A percentile compares a stretch with the other conserved stretches of the same genome.
phyloP scores from a whole-genome alignment of 2,329 filamentous ascomycete species.

The Didymella exigua region DNA sequence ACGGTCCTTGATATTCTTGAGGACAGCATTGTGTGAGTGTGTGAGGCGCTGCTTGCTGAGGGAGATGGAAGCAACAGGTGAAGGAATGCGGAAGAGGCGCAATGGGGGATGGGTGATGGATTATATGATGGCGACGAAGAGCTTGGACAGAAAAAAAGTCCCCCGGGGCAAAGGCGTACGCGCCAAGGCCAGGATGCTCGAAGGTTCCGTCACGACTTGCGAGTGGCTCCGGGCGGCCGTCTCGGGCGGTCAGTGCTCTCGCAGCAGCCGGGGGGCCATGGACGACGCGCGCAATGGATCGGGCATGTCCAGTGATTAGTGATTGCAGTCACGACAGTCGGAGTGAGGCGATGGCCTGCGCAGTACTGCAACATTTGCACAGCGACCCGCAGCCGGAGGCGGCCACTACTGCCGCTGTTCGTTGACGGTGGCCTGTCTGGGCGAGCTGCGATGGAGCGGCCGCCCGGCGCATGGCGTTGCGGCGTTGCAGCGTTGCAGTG shows the following conservation, averaged over 20 bases:
- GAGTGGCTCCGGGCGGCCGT: too few species aligned
- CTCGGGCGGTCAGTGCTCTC: conserved; percentile 21
- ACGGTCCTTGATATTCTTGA: conserved; percentile 51
- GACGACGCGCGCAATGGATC: neutral
- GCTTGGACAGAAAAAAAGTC: conserved; percentile 37
- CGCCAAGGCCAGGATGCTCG: neutral
- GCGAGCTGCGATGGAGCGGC: neutral
- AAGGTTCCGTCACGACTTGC: conserved; percentile 12
- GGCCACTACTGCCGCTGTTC: neutral
- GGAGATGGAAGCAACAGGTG: conserved; percentile 37
- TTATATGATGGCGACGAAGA: conserved; percentile 39
- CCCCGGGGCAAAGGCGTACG: neutral
- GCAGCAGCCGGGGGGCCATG: neutral
- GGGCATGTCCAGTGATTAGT: too few species aligned
- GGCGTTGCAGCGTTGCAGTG: too few species aligned
- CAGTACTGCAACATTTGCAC: neutral
- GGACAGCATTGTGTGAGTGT: conserved; percentile 47
- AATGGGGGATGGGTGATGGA: conserved; percentile 25
- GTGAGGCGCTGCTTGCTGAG: conserved; percentile 40
- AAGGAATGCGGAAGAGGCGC: conserved; percentile 27
- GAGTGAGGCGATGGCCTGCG: neutral
- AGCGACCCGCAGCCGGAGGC: neutral
- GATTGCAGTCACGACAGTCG: too few species aligned
- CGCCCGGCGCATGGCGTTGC: neutral
- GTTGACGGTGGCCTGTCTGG: neutral